A percentile compares a stretch with the other conserved stretches of the same genome.
phyloP scores from a whole-genome alignment of 306 rosid species.

The Quercus aquifolioides region DNA sequence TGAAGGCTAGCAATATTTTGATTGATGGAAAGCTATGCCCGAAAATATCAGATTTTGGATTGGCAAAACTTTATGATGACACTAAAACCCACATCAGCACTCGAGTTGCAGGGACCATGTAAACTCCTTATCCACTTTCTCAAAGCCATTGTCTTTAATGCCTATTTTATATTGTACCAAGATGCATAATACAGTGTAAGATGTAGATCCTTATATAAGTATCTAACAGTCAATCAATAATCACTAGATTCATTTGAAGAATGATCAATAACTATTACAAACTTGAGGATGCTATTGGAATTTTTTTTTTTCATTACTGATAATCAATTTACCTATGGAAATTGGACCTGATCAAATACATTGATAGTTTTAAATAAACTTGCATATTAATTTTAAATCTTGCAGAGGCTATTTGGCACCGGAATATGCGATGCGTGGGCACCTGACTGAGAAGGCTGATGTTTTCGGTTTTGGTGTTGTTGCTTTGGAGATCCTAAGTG shows the following conservation, averaged over 20 bases:
- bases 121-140: conserved; percentile 6
- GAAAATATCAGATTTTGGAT: conserved; percentile 77
- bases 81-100: conserved; percentile 69
- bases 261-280: too few relatives aligned
- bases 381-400: background rate
- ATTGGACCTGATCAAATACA: too few relatives aligned
- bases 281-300: too few relatives aligned
- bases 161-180: too few relatives aligned
- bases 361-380: too few relatives aligned
- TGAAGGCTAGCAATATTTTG: conserved; percentile 75
- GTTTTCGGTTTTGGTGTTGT: conserved; percentile 82
- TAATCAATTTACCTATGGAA: too few relatives aligned
- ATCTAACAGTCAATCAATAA: too few relatives aligned
- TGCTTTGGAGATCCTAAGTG: conserved; percentile 69
- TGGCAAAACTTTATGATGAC: conserved; percentile 77
- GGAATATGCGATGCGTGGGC: conserved; percentile 86
- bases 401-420: conserved; percentile 88
- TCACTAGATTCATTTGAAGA: too few relatives aligned
- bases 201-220: too few relatives aligned
- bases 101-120: conserved; percentile 76
- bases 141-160: too few relatives aligned
- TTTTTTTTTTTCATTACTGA: too few relatives aligned
- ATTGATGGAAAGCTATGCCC: conserved; percentile 59
- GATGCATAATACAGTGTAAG: too few relatives aligned
- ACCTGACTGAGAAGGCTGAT: conserved; percentile 79